Conservation (phyloP, 768 basidiomycete species). For the Kwoniella mangroviensis region DNA sequence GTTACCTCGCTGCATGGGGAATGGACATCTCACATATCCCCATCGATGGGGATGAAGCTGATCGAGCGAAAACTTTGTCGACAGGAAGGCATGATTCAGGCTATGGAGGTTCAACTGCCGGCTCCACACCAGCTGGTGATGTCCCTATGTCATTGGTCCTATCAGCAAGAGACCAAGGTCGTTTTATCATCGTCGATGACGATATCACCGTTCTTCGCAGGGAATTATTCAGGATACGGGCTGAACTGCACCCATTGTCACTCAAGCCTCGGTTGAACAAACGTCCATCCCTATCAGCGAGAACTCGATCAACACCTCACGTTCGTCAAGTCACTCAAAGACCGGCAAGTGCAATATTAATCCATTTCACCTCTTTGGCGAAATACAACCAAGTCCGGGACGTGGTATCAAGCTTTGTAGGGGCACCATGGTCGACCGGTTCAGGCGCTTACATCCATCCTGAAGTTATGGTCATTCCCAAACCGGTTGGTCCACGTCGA, state of each 20-base stretch:
- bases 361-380: constrained; percentile 88
- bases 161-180: constrained; percentile 23
- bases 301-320: constrained; percentile 74
- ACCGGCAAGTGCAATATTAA: constrained; percentile 62
- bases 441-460: constrained; percentile 61
- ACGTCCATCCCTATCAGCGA: constrained; percentile 46
- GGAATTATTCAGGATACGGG: constrained; percentile 70
- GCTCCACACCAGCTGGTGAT: constrained; percentile 22
- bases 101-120: constrained; percentile 25
- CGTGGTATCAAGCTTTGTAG: constrained; percentile 71
- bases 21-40: constrained; percentile 82
- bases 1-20: constrained; percentile 92
- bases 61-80: constrained; percentile 5
- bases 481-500: constrained; percentile 92
- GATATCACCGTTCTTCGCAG: constrained; percentile 79
- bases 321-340: constrained; percentile 63
- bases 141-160: constrained; percentile 15
- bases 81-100: constrained; percentile 28
- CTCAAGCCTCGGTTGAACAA: constrained; percentile 48
- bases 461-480: constrained; percentile 95
- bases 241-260: constrained; percentile 46
- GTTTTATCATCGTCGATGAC: constrained; percentile 89
- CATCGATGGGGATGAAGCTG: constrained; percentile 51
- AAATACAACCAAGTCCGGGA: constrained; percentile 91
- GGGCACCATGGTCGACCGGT: constrained; percentile 59